phyloP scores from a whole-genome alignment of 805 yeast genomes.

The Ogataea corticis region DNA sequence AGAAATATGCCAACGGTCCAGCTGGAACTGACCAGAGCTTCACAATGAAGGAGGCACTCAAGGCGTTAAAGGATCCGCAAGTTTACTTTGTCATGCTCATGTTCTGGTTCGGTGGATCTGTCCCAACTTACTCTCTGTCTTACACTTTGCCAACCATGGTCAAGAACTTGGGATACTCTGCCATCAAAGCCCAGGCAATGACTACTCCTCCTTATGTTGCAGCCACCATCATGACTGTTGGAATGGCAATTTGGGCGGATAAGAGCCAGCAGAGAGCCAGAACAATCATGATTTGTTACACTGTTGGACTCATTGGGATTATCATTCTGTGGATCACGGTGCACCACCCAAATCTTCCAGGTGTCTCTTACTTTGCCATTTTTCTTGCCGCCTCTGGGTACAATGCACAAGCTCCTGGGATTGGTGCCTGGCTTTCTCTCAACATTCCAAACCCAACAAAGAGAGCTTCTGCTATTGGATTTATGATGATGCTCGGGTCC shows the following conservation, averaged over 20 bases:
- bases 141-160: slow-evolving; percentile 48
- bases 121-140: slow-evolving; percentile 40
- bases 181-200: slow-evolving; percentile 42
- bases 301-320: slow-evolving; percentile 39
- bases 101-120: slow-evolving; percentile 40
- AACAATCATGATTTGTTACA: slow-evolving; percentile 39
- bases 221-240: slow-evolving; percentile 23
- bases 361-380: slow-evolving; percentile 43
- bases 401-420: slow-evolving; percentile 24
- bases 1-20: slow-evolving; percentile 18
- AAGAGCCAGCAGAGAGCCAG: slow-evolving; percentile 33
- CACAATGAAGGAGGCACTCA: slow-evolving; percentile 24
- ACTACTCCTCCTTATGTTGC: slow-evolving; percentile 44
- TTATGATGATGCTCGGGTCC: slow-evolving; percentile 42
- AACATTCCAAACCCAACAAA: slow-evolving; percentile 36
- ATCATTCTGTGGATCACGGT: slow-evolving; percentile 40
- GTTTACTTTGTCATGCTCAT: slow-evolving; percentile 36
- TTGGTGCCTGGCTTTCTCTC: slow-evolving; percentile 22
- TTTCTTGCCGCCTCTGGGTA: slow-evolving; percentile 44
- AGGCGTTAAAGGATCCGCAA: slow-evolving; percentile 40
- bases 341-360: slow-evolving; percentile 43
- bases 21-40: slow-evolving; percentile 17
- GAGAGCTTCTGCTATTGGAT: slow-evolving; percentile 44
- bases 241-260: slow-evolving; percentile 37
- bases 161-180: slow-evolving; percentile 43